Evolutionary conservation across 768 basidiomycete genomes (phyloP), one percentile per base, ranked within the genome.

Genomic region (Pleurotus giganteus): DNA sequence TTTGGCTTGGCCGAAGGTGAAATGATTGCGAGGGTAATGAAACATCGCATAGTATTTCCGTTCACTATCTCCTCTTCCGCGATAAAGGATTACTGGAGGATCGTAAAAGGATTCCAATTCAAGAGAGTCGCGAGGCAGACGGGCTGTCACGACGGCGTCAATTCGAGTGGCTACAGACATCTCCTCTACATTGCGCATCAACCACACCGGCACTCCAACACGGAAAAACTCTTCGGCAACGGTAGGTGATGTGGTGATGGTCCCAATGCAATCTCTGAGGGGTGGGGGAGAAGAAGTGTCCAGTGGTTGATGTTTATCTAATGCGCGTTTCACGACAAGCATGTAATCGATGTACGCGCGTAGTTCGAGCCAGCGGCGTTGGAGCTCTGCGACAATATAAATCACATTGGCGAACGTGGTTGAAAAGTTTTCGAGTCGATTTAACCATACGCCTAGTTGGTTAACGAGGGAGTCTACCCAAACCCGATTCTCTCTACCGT

Each of bases 131-230:
- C 7, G 4, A 13, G 24, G 5, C 7, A 19, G 6, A 19, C 12
- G n/a, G 13, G 26, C 8, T 4, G n/a, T 13, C 17, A 45, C 43
- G 4, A 45, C 19, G 43, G n/a, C 11, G 7, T 45, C 26, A 21
- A 57, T 54, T n/a, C 56, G 56, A 27, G 46, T 26, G 26, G 23
- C 17, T 4, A 39, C 26, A 6, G 43, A 45, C 7, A 57, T 27
- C 2, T 21, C 23, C 6, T 23, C 11, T 8, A 39, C 36, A 15
- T 53, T 47, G 1, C 53, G 61, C 6, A 65, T 42, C 11, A 54
- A 56, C 64, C 63, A 67, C 7, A 65, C 58, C 2, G 63, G 64
- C 1, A 65, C 17, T 0, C 65, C 60, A 17, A 63, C 61, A 0
- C 37, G 24, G 11, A 21, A 15, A 3, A 63, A 51, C 3, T 56